Evolutionary conservation across 352 stramenopile species (phyloP).

Genomic region (Blastocystis hominis): DNA sequence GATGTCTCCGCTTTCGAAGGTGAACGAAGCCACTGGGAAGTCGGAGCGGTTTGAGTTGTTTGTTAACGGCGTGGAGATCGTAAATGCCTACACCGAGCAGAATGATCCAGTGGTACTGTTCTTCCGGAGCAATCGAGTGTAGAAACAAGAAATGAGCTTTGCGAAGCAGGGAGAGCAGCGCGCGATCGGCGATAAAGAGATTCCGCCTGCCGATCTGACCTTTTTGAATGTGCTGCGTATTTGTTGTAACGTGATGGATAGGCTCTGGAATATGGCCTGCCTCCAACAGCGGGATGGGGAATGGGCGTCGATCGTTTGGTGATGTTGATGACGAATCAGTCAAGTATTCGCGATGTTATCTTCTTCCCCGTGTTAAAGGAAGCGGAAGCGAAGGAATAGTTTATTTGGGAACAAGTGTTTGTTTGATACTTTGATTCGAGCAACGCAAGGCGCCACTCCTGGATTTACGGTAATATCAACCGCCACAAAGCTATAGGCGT

Average conservation of each 20-base stretch:
- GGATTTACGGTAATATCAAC: no score
- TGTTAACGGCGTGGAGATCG: conserved; percentile 84
- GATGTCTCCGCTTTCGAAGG: conserved; percentile 85
- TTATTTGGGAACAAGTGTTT: background rate
- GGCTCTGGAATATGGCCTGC: conserved; percentile 88
- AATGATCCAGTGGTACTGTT: conserved; percentile 86
- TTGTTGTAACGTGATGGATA: conserved; percentile 61
- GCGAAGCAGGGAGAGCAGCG: conserved; percentile 72
- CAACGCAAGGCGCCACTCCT: no score
- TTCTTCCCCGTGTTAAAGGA: conserved; percentile 73
- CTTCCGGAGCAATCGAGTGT: conserved; percentile 65
- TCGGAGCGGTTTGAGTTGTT: conserved; percentile 98
- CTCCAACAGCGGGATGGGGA: conserved; percentile 87
- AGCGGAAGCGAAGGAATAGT: background rate
- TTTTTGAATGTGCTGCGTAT: conserved; percentile 71
- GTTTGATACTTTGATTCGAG: no score
- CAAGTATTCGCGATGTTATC: conserved; percentile 79
- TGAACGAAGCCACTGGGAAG: conserved; percentile 79
- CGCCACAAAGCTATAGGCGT: no score
- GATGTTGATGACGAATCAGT: conserved; percentile 86
- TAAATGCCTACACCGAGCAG: conserved; percentile 96
- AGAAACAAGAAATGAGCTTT: conserved; percentile 70
- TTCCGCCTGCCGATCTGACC: conserved; percentile 83
- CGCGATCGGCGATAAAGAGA: conserved; percentile 72
- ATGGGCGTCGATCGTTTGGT: conserved; percentile 91